Conservation (phyloP, 306 rosid species). For the Sicyos baderoa region DNA sequence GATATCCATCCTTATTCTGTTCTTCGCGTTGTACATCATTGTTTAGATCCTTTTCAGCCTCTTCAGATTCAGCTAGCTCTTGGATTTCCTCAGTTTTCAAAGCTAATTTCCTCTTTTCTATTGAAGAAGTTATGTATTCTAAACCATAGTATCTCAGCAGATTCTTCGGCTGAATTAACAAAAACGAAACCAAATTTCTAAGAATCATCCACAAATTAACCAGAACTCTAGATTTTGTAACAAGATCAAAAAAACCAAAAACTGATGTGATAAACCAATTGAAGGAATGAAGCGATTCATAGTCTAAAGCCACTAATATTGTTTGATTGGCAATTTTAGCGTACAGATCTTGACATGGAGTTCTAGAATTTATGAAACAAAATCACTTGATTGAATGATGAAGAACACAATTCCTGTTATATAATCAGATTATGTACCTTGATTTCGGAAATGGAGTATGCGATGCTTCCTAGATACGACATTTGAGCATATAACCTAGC, state of each 20-base stretch:
- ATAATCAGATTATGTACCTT: slow-evolving; percentile 37
- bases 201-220: background rate
- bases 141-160: slow-evolving; percentile 49
- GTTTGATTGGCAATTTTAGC: slow-evolving; percentile 13
- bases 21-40: slow-evolving; percentile 31
- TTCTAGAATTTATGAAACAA: background rate
- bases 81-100: slow-evolving; percentile 40
- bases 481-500: slow-evolving; percentile 71
- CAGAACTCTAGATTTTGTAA: background rate
- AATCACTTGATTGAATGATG: background rate
- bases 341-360: background rate
- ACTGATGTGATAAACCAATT: background rate
- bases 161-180: slow-evolving; percentile 60
- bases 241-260: background rate
- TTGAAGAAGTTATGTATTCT: slow-evolving; percentile 59
- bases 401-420: background rate
- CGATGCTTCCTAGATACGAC: slow-evolving; percentile 76
- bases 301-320: background rate
- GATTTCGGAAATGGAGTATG: slow-evolving; percentile 61
- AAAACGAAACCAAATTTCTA: background rate
- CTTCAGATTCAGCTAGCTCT: slow-evolving; percentile 27
- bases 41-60: slow-evolving; percentile 27
- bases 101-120: slow-evolving; percentile 55
- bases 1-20: slow-evolving; percentile 31
- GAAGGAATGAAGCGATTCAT: background rate